A percentile compares a stretch with the other conserved stretches of the same genome.
Conservation (phyloP, 305 asterid genomes). For the Solanum hybrid region DNA sequence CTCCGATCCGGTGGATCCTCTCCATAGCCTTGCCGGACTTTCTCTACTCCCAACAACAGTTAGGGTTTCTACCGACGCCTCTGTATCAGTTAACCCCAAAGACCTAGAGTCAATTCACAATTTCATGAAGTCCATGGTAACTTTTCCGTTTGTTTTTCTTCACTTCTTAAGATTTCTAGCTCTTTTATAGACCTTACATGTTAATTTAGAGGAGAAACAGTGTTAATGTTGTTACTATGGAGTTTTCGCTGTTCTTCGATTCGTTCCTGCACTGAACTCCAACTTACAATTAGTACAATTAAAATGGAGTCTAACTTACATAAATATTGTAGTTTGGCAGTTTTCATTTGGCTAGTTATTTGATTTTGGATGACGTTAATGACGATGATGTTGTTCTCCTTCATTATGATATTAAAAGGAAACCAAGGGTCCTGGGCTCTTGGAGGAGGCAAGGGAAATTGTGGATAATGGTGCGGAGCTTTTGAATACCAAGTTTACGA, state of each 20-base stretch:
- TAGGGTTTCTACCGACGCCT: slow-evolving; percentile 34
- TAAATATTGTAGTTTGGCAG: background rate
- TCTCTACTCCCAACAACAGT: slow-evolving; percentile 50
- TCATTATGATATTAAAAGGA: slow-evolving; percentile 18
- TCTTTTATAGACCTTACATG: background rate
- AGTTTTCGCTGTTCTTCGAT: background rate
- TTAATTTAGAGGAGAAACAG: background rate
- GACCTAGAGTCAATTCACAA: slow-evolving; percentile 57
- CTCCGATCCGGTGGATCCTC: slow-evolving; percentile 41
- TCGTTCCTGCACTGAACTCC: background rate
- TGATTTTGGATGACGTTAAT: background rate
- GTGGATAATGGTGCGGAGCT: slow-evolving; percentile 50
- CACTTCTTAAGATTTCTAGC: slow-evolving; percentile 1
- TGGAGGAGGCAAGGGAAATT: slow-evolving; percentile 61
- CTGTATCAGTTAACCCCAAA: slow-evolving; percentile 23
- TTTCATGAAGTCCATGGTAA: slow-evolving; percentile 65
- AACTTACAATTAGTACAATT: background rate
- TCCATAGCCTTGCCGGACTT: slow-evolving; percentile 36
- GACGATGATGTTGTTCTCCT: background rate
- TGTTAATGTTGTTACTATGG: background rate
- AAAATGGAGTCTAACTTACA: background rate
- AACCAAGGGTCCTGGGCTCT: slow-evolving; percentile 43
- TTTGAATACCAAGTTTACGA: slow-evolving; percentile 29
- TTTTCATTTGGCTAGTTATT: background rate
- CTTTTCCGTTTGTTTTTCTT: background rate